Percentiles rank a stretch among this genome's conserved stretches.
Conservation (phyloP, 208 protist species). For the Herpetomonas tarakana region DNA sequence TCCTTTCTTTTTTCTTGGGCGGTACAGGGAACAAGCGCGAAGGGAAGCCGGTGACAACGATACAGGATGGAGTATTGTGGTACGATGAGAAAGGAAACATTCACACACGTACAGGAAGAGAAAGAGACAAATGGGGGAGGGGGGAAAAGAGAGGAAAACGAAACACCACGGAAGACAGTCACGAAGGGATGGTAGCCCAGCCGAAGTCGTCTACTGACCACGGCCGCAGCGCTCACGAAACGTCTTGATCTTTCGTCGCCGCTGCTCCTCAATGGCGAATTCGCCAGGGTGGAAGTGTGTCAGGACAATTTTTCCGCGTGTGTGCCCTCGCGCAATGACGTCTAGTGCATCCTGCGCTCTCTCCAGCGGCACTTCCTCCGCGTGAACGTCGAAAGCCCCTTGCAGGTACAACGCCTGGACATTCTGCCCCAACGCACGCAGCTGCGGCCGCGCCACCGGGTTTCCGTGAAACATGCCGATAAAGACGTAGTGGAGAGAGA, state of each 20-base stretch:
- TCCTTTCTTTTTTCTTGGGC: too few species aligned
- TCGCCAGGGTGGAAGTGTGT: slow-evolving; percentile 48
- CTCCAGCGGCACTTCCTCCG: slow-evolving; percentile 51
- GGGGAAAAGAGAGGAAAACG: background rate
- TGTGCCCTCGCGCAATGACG: slow-evolving; percentile 36
- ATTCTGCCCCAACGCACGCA: slow-evolving; percentile 33
- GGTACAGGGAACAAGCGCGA: too few species aligned
- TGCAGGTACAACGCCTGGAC: slow-evolving; percentile 43
- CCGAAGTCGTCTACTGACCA: background rate
- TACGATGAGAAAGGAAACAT: too few species aligned
- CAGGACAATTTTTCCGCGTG: slow-evolving; percentile 67
- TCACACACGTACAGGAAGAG: background rate
- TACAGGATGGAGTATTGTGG: background rate
- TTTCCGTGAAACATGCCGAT: slow-evolving; percentile 35
- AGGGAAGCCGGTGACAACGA: background rate
- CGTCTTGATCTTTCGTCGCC: slow-evolving; percentile 12
- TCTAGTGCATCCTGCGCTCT: slow-evolving; percentile 41
- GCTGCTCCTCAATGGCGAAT: slow-evolving; percentile 20
- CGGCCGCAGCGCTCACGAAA: slow-evolving; percentile 22
- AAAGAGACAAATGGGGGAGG: background rate
- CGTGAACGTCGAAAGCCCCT: slow-evolving; percentile 42
- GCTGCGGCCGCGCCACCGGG: slow-evolving; percentile 26
- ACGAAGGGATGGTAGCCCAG: too few species aligned
- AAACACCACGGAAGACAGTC: too few species aligned
- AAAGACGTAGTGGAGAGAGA: slow-evolving; percentile 65